A percentile compares a stretch with the other conserved stretches of the same genome.
Conservation (phyloP, 441 rosid genomes). For the Jatropha podagrica region DNA sequence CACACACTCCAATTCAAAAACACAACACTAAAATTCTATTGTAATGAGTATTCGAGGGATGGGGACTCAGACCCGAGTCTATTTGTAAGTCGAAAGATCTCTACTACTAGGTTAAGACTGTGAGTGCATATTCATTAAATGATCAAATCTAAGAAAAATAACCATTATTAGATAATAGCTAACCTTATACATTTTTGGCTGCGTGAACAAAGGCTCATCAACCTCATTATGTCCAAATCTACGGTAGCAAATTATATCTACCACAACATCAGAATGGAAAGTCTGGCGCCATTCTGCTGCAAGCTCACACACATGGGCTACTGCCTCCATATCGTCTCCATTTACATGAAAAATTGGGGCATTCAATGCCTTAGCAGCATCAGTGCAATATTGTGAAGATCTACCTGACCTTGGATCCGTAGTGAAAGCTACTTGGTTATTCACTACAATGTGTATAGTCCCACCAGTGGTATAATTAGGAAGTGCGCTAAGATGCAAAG, state of each 20-base stretch:
- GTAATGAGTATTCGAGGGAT: neutral
- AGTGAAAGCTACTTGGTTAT: slow-evolving; percentile 97
- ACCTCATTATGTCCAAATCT: slow-evolving; percentile 94
- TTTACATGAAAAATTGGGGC: slow-evolving; percentile 95
- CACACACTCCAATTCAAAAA: slow-evolving; percentile 1
- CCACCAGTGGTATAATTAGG: slow-evolving; percentile 96
- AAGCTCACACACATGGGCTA: slow-evolving; percentile 88
- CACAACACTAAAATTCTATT: neutral
- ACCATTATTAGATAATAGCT: slow-evolving; percentile 2
- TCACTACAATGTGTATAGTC: slow-evolving; percentile 94
- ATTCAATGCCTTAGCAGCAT: slow-evolving; percentile 94
- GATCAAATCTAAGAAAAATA: neutral
- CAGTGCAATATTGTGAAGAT: slow-evolving; percentile 95
- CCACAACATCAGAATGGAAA: slow-evolving; percentile 92
- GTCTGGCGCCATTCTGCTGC: slow-evolving; percentile 99
- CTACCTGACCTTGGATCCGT: slow-evolving; percentile 94
- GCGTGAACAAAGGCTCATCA: slow-evolving; percentile 95
- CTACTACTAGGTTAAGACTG: too few species aligned
- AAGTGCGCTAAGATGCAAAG: slow-evolving; percentile 94
- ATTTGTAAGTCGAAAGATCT: too few species aligned
- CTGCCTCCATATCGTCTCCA: slow-evolving; percentile 96
- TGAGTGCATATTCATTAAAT: neutral
- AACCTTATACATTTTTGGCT: slow-evolving; percentile 97
- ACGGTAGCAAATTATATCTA: slow-evolving; percentile 89
- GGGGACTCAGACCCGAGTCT: neutral